Percentiles rank a stretch among this genome's conserved stretches.
Evolutionary conservation across 2,329 filamentous ascomycete genomes (phyloP).

Genomic region (Berkeleyomyces rouxiae): DNA sequence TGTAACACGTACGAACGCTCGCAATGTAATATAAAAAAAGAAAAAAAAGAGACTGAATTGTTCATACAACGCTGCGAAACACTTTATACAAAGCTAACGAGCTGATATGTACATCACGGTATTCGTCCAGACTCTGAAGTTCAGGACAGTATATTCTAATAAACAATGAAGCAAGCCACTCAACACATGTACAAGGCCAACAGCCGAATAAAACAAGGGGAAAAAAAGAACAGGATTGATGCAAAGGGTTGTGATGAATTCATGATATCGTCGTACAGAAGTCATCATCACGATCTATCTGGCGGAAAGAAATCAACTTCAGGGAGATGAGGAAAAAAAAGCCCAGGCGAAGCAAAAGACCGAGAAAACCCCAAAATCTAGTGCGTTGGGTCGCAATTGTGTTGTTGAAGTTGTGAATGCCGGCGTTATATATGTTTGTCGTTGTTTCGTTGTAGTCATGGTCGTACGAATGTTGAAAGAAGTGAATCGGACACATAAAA

Average conservation of each 20-base stretch:
- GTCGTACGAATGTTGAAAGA: neutral
- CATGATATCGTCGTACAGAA: neutral
- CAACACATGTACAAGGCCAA: neutral
- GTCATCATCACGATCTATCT: constrained; percentile 2
- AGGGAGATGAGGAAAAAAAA: neutral
- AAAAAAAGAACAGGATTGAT: constrained; percentile 2
- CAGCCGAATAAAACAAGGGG: neutral
- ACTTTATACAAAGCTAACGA: neutral
- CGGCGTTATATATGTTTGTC: neutral
- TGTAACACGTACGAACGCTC: no score
- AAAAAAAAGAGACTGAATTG: neutral
- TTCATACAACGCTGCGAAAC: neutral
- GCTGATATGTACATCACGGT: neutral
- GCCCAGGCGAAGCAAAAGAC: neutral
- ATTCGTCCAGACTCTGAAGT: neutral
- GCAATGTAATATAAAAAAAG: neutral
- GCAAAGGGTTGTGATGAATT: constrained; percentile 1
- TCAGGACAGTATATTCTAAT: neutral
- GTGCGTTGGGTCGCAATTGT: neutral
- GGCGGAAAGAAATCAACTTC: neutral
- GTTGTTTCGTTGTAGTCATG: constrained; percentile 1
- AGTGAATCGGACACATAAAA: neutral
- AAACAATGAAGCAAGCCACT: constrained; percentile 1
- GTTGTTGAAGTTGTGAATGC: neutral
- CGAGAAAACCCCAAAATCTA: neutral